Base-by-base conservation (phyloP, 192 early-diverging fungal genomes). In the Gonapodya sp. region DNA sequence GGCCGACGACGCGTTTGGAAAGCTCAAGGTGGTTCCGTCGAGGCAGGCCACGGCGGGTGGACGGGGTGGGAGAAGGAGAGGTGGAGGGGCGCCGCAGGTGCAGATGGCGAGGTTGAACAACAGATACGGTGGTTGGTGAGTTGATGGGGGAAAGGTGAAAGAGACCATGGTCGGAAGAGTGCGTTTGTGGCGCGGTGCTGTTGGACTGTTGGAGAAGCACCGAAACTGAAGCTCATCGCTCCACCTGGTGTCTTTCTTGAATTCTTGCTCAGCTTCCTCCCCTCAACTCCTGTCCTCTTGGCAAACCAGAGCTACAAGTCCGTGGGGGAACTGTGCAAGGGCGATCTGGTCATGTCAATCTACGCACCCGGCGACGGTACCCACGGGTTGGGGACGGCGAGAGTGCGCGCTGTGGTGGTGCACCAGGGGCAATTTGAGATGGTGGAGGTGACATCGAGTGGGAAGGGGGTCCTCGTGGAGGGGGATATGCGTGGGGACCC, bases 281-380 rank as follows among this genome's bases (percentile, higher is more conserved):
- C 46, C 8, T 64, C 46, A 8, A 64, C 46, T 8, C 37, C 34
- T 0, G 79, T 85, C 18, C 78, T 35, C 0, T 33, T 85, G 24
- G 83, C 77, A 2, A 79, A 80, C 74, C 73, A 79, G 0, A 33
- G 37, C 1, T 34, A 35, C 31, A 33, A 75, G 16, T 36, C 64
- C 31, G 79, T 85, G 35, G 8, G 78, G 14, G 84, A 77, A 1
- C 18, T 85, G 31, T 2, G 35, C 30, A 36, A 81, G 2, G 85
- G 82, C 31, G 83, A 85, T 73, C n/a, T 18, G 32, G 73, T 84
- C 1, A 78, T 64, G 46, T 64, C 46, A 16, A 16, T 64, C 8
- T 64, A 64, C 24, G 24, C 8, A 16, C 46, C 46, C 46, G 46
- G 46, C 46, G 46, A 64, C 46, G 46, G 46, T 24, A 64, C 46